Percentiles rank a stretch among this genome's conserved stretches.
phyloP scores from a whole-genome alignment of 345 rosid genomes.

The Eutrema japonicum region DNA sequence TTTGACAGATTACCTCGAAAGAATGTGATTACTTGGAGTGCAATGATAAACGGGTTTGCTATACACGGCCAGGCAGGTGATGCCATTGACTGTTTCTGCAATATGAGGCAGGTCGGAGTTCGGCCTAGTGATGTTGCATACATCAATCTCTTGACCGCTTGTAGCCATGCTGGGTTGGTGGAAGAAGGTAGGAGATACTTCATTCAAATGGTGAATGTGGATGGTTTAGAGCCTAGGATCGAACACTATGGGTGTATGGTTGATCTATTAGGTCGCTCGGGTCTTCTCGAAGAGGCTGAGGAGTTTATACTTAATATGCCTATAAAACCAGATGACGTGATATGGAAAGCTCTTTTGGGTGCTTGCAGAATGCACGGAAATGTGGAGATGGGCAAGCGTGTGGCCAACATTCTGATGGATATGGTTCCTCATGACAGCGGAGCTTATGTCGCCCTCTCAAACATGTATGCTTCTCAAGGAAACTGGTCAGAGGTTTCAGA shows the following conservation, averaged over 20 bases:
- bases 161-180: constrained; percentile 70
- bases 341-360: constrained; percentile 70
- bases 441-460: constrained; percentile 70
- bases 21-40: constrained; percentile 67
- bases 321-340: constrained; percentile 60
- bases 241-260: constrained; percentile 84
- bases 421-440: constrained; percentile 69
- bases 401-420: constrained; percentile 57
- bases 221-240: constrained; percentile 62
- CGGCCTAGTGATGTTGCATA: constrained; percentile 60
- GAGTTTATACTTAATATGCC: constrained; percentile 64
- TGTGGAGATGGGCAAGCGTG: constrained; percentile 57
- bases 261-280: constrained; percentile 70
- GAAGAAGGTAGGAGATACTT: constrained; percentile 59
- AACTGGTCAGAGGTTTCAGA: constrained; percentile 69
- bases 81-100: constrained; percentile 55
- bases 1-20: constrained; percentile 54
- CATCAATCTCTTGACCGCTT: constrained; percentile 62
- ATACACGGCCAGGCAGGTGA: constrained; percentile 64
- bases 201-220: constrained; percentile 55
- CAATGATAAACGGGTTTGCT: constrained; percentile 68
- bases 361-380: constrained; percentile 70
- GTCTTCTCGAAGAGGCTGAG: constrained; percentile 64
- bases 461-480: constrained; percentile 61
- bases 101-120: constrained; percentile 53